phyloP scores from a whole-genome alignment of 495 filamentous ascomycete genomes.

The Tuber melanosporum region DNA sequence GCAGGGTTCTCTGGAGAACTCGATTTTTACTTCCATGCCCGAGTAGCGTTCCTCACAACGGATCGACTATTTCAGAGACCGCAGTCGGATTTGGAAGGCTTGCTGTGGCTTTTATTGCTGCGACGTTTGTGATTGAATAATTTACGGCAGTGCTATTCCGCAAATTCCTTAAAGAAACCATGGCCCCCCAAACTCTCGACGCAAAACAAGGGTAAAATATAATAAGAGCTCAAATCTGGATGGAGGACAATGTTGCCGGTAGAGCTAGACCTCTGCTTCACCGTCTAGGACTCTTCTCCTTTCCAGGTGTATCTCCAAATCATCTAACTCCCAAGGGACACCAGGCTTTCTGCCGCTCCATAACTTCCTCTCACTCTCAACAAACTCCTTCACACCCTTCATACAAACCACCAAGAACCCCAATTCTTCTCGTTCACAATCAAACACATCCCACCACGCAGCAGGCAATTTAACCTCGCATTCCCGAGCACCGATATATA shows the following conservation, averaged over 20 bases:
- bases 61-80: too few relatives aligned
- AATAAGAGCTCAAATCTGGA: not conserved
- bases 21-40: too few relatives aligned
- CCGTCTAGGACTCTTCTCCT: conserved; percentile 43
- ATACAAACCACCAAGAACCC: conserved; percentile 88
- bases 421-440: conserved; percentile 91
- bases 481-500: conserved; percentile 84
- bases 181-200: not conserved
- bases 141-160: not conserved
- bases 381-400: conserved; percentile 70
- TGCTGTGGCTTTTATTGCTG: not conserved
- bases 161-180: not conserved
- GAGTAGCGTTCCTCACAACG: too few relatives aligned
- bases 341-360: conserved; percentile 44
- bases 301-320: conserved; percentile 46
- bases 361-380: conserved; percentile 47
- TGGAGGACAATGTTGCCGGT: not conserved
- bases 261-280: conserved; percentile 12
- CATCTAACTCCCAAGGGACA: conserved; percentile 40
- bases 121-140: not conserved
- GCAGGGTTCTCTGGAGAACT: too few relatives aligned
- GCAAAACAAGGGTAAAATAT: not conserved
- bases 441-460: conserved; percentile 98
- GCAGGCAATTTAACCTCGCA: conserved; percentile 63
- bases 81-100: not conserved